phyloP scores from a whole-genome alignment of 495 filamentous ascomycete genomes.

The Hypoxylon rickii region DNA sequence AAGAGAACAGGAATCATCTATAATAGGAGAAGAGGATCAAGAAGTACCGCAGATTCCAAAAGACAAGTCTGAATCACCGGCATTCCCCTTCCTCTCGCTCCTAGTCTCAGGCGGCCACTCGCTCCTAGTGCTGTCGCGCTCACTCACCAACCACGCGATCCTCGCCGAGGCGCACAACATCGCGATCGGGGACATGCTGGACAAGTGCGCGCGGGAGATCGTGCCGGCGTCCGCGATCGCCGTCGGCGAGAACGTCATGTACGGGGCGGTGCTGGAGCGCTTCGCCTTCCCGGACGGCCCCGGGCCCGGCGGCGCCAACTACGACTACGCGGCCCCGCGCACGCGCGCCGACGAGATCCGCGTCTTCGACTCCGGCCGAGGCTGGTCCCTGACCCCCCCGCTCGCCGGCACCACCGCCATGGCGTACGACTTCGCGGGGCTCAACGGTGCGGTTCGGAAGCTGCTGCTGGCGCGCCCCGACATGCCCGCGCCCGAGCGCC shows the following conservation, averaged over 20 bases:
- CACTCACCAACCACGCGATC: slow-evolving; percentile 66
- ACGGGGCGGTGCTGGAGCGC: slow-evolving; percentile 73
- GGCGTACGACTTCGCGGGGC: slow-evolving; percentile 46
- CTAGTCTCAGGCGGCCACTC: slow-evolving; percentile 95
- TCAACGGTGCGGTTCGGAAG: slow-evolving; percentile 38
- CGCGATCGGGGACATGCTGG: slow-evolving; percentile 82
- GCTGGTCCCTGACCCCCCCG: slow-evolving; percentile 45
- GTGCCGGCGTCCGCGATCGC: slow-evolving; percentile 59
- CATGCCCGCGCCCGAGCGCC: slow-evolving; percentile 56
- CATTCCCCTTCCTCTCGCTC: slow-evolving; percentile 84
- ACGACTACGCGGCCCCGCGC: slow-evolving; percentile 60
- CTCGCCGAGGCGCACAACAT: slow-evolving; percentile 74
- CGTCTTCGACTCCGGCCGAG: slow-evolving; percentile 23
- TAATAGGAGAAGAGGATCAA: background rate
- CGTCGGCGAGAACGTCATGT: slow-evolving; percentile 62
- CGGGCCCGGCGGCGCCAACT: slow-evolving; percentile 38
- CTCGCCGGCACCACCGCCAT: slow-evolving; percentile 31
- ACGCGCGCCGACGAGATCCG: slow-evolving; percentile 59
- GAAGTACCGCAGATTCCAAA: background rate
- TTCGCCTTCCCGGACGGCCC: slow-evolving; percentile 71
- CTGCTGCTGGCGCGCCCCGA: slow-evolving; percentile 34
- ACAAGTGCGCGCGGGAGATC: slow-evolving; percentile 79
- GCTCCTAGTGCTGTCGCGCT: slow-evolving; percentile 73
- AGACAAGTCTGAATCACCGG: slow-evolving; percentile 32
- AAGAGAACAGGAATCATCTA: background rate